phyloP scores from a whole-genome alignment of 2,329 filamentous ascomycete genomes.

The Cercospora nicotianae region DNA sequence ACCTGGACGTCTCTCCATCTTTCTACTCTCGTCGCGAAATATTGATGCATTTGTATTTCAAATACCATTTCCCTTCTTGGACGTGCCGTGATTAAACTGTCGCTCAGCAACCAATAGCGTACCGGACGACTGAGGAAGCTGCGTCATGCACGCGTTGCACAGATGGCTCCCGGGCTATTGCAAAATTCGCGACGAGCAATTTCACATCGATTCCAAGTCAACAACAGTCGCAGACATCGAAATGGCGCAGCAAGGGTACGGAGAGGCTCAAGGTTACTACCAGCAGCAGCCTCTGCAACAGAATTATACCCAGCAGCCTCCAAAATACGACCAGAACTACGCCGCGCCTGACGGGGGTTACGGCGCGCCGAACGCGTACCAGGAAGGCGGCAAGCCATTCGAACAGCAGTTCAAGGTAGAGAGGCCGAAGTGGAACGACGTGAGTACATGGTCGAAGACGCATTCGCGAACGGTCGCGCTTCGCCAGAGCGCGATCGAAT shows the following conservation, averaged over 20 bases:
- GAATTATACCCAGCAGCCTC: slow-evolving; percentile 13
- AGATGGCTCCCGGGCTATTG: background rate
- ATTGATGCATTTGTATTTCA: background rate
- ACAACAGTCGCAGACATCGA: background rate
- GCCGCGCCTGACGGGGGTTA: slow-evolving; percentile 32
- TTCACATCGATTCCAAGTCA: background rate
- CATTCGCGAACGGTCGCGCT: background rate
- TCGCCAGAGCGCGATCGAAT: background rate
- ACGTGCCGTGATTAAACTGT: background rate
- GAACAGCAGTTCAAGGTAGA: slow-evolving; percentile 80
- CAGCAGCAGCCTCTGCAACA: slow-evolving; percentile 16
- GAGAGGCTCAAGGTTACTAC: slow-evolving; percentile 19
- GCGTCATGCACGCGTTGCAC: background rate
- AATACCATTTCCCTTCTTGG: background rate
- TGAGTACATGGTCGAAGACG: slow-evolving; percentile 10
- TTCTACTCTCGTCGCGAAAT: background rate
- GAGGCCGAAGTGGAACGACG: slow-evolving; percentile 83
- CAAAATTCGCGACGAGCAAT: slow-evolving; percentile 3
- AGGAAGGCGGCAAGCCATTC: slow-evolving; percentile 56
- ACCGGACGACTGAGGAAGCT: background rate
- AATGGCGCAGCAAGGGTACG: slow-evolving; percentile 14
- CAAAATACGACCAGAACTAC: slow-evolving; percentile 21
- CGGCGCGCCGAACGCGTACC: slow-evolving; percentile 28
- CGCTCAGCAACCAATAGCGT: slow-evolving; percentile 8
- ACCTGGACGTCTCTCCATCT: background rate